Evolutionary conservation across 192 early-diverging fungal genomes (phyloP).

Genomic region (Hyaloraphidium curvatum): DNA sequence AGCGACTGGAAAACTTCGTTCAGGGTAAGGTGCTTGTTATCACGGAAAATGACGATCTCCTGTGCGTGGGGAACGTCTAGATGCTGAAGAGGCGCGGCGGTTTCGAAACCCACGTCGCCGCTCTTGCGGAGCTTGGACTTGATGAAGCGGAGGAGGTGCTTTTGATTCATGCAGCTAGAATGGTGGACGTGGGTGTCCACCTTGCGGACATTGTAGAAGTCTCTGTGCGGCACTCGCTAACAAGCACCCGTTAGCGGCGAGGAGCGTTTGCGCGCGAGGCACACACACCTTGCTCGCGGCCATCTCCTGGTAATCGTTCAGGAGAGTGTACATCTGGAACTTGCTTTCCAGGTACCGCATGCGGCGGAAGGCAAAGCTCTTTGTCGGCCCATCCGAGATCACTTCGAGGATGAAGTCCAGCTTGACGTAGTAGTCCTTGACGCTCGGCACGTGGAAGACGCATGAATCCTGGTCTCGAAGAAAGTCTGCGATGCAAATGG

Average conservation of each 20-base stretch:
- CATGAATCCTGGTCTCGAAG: constrained; percentile 5
- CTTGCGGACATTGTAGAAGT: constrained; percentile 96
- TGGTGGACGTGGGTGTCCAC: constrained; percentile 94
- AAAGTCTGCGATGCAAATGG: neutral
- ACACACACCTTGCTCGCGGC: constrained; percentile 57
- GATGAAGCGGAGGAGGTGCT: constrained; percentile 86
- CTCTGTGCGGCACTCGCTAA: constrained; percentile 69
- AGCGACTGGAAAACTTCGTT: constrained; percentile 72
- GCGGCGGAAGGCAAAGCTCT: constrained; percentile 77
- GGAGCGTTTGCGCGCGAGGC: no score
- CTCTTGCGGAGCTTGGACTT: constrained; percentile 69
- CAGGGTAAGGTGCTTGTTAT: constrained; percentile 61
- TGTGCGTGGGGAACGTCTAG: neutral
- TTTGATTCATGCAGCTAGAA: constrained; percentile 88
- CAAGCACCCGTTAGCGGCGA: no score
- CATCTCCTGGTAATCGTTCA: constrained; percentile 89
- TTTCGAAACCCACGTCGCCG: constrained; percentile 31
- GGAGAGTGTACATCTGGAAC: constrained; percentile 77
- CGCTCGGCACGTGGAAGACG: constrained; percentile 35
- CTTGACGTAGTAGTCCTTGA: constrained; percentile 72
- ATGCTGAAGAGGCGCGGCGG: neutral
- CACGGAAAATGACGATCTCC: constrained; percentile 68
- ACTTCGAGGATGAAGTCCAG: constrained; percentile 55
- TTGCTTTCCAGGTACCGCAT: constrained; percentile 78
- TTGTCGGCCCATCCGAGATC: constrained; percentile 75